A percentile compares a stretch with the other conserved stretches of the same genome.
Evolutionary conservation across 805 yeast genomes (phyloP).

Genomic region (Myxozyma kluyveri): DNA sequence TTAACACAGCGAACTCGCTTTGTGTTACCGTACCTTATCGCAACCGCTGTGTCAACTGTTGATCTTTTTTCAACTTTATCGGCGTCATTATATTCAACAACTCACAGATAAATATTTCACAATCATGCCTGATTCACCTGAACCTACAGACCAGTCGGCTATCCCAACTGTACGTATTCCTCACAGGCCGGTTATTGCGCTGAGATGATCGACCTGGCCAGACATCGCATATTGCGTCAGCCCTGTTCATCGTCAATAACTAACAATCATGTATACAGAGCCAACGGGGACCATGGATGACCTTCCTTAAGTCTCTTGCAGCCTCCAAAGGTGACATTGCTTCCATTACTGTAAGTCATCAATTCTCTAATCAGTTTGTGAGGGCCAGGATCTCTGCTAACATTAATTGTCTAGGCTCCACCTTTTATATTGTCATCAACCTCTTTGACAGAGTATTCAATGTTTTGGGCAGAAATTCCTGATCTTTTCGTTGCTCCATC

Average conservation of each 20-base stretch:
- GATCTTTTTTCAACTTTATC: too few species aligned
- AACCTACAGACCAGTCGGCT: background rate
- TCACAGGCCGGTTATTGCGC: background rate
- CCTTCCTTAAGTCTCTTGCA: slow-evolving; percentile 85
- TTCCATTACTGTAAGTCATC: slow-evolving; percentile 55
- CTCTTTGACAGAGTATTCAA: slow-evolving; percentile 85
- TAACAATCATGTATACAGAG: slow-evolving; percentile 3
- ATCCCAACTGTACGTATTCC: background rate
- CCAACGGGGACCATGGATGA: slow-evolving; percentile 68
- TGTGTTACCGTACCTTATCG: too few species aligned
- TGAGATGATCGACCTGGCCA: too few species aligned
- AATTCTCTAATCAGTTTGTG: background rate
- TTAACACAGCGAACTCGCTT: too few species aligned
- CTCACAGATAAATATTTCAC: too few species aligned
- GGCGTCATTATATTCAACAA: too few species aligned
- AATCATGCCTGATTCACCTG: background rate
- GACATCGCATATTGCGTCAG: too few species aligned
- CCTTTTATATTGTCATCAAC: slow-evolving; percentile 92
- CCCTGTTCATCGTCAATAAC: background rate
- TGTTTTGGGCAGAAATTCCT: slow-evolving; percentile 87
- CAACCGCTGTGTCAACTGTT: too few species aligned
- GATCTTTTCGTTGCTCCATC: slow-evolving; percentile 74
- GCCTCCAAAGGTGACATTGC: slow-evolving; percentile 92
- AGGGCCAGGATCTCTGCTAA: background rate
- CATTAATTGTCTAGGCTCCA: slow-evolving; percentile 56